Conservation (phyloP, 1,284 basidiomycete species). For the Ganoderma multipileum region DNA sequence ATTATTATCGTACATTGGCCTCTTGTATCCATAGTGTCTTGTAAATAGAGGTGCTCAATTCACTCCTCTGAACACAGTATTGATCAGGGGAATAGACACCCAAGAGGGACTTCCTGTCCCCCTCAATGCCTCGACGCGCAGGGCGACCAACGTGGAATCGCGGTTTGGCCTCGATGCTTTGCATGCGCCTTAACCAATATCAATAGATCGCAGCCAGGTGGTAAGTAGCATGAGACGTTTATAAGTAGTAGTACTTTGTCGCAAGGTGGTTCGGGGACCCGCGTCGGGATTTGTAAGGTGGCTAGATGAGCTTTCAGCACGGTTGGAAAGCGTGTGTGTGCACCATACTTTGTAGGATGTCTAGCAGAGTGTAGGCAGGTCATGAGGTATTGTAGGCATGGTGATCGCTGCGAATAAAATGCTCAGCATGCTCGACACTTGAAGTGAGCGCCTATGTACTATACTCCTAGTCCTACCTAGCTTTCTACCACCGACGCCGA, state of each 20-base stretch:
- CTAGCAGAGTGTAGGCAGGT: background rate
- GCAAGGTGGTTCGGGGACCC: background rate
- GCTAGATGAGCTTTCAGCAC: background rate
- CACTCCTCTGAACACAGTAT: background rate
- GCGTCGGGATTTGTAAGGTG: background rate
- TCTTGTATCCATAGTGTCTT: slow-evolving; percentile 31
- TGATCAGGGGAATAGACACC: background rate
- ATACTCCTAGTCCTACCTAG: too few relatives aligned
- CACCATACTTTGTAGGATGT: too few relatives aligned
- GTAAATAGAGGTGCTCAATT: slow-evolving; percentile 21
- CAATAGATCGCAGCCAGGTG: background rate
- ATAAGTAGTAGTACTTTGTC: too few relatives aligned
- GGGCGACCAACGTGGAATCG: background rate
- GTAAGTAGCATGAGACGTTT: background rate
- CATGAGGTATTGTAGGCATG: background rate
- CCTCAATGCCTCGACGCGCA: background rate
- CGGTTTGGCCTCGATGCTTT: background rate
- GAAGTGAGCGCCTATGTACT: background rate
- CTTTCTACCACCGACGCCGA: background rate
- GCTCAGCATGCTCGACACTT: background rate
- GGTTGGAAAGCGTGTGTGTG: background rate
- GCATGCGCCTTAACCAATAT: background rate
- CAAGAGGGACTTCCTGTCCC: too few relatives aligned
- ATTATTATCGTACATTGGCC: slow-evolving; percentile 23
- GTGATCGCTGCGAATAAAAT: background rate